Evolutionary conservation across 805 yeast species (phyloP), one percentile per base, ranked within the genome.

Genomic region (Sugiyamaella valdiviana): DNA sequence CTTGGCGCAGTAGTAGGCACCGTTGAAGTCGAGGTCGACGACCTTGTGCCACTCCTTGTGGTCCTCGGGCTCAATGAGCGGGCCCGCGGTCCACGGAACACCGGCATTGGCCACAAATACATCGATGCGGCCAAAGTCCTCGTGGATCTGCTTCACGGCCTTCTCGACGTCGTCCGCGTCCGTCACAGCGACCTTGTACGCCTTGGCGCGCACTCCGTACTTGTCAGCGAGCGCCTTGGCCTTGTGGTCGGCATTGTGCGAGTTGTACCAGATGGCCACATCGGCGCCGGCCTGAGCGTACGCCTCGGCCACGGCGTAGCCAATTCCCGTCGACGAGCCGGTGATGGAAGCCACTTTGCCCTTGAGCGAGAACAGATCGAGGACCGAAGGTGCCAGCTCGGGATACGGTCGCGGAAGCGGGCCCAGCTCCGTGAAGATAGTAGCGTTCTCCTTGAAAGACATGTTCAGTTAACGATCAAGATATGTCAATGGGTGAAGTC

Each of bases 41-140:
- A 88, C 79, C 56, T 78, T 79, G 63, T 75, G 71, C 90, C 95
- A 89, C 58, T 79, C 80, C 46, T 69, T 67, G 55, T 73, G 73
- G 53, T 78, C 79, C 42, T 63, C 61, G 51, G 67, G 69, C 48
- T 75, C 77, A 49, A 77, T 63, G 52, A 79, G 63, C 16, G 76
- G 76, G 19, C 90, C 89, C 23, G 76, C 72, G 19, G 79, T 74
- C 95, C 95, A 87, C 14, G 88, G 81, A 42, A 86, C 79, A 38
- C 96, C 96, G 12, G 96, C 96, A 64, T 88, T 88, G 58, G 95
- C 95, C 42, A 88, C 93, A 60, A 85, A 83, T 22, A 86, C 70
- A 65, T 88, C 95, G 56, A 88, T 79, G 52, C 78, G 78, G 48
- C 91, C 93, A 63, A 88, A 87, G 61, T 86, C 95, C 51, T 66